Conservation (phyloP, 2,329 filamentous ascomycete genomes). For the Neophaeococcomyces mojaviensis region DNA sequence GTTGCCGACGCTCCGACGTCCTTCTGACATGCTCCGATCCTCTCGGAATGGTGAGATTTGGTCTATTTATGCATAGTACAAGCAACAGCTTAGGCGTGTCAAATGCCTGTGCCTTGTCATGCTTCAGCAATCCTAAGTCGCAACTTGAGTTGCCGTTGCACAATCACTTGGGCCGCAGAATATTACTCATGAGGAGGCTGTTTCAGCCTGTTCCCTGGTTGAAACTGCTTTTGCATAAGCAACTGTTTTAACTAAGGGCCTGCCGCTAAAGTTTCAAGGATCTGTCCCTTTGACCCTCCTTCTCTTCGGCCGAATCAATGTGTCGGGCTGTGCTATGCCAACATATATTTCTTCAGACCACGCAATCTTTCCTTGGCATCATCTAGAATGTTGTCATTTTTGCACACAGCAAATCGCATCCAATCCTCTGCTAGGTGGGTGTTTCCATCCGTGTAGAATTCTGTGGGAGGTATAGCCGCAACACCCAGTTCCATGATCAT, state of each 20-base stretch:
- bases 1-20: no score
- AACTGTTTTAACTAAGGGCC: background rate
- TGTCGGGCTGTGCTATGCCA: background rate
- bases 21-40: no score
- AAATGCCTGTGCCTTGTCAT: no score
- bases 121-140: no score
- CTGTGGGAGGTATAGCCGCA: conserved; percentile 89
- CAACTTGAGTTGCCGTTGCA: no score
- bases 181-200: background rate
- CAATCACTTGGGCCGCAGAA: no score
- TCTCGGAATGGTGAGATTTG: no score
- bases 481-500: conserved; percentile 93
- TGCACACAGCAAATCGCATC: conserved; percentile 91
- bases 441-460: conserved; percentile 87
- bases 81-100: no score
- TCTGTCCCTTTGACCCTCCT: no score
- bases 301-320: no score
- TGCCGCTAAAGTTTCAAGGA: no score
- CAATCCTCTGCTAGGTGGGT: conserved; percentile 85
- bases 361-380: conserved; percentile 68
- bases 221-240: background rate
- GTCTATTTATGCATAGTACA: no score
- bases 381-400: conserved; percentile 78
- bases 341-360: conserved; percentile 65
- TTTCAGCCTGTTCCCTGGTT: conserved; percentile 1